These are phyloP conservation scores for Nectriaceae sp. DNA, from an alignment of 2,329 filamentous ascomycete genomes.

Conservation along the genomic window DNA sequence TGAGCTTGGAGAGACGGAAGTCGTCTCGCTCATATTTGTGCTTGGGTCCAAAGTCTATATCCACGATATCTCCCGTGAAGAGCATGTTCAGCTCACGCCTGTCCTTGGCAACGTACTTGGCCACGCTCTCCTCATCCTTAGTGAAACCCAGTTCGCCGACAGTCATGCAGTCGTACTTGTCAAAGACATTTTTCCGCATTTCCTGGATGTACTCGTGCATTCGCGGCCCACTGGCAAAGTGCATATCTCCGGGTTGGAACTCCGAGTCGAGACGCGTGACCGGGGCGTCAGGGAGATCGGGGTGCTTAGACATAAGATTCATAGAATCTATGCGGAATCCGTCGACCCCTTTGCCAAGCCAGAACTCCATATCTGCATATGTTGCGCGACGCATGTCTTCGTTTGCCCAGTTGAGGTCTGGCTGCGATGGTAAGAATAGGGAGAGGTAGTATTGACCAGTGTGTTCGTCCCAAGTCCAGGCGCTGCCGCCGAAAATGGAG, in stretches of 20 bases:
- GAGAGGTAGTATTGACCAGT: conserved; percentile 57
- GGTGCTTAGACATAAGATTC: conserved; percentile 65
- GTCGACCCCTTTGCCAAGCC: conserved; percentile 68
- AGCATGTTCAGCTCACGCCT: conserved; percentile 62
- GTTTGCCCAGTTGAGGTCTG: conserved; percentile 79
- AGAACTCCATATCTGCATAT: conserved; percentile 68
- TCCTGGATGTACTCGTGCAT: conserved; percentile 64
- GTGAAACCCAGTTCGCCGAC: conserved; percentile 64
- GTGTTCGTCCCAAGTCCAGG: conserved; percentile 54
- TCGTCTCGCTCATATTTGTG: conserved; percentile 51
- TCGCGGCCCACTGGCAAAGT: conserved; percentile 62
- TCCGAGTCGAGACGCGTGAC: conserved; percentile 40
- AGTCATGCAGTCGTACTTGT: conserved; percentile 59
- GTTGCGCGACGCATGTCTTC: conserved; percentile 65
- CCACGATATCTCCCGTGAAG: conserved; percentile 55
- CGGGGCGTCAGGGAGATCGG: conserved; percentile 55
- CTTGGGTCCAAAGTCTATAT: conserved; percentile 40
- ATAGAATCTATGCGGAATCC: conserved; percentile 70
- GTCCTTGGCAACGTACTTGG: conserved; percentile 55
- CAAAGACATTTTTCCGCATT: conserved; percentile 55
- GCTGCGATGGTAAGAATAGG: conserved; percentile 69
- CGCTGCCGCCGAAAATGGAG: conserved; percentile 47
- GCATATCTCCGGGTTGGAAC: conserved; percentile 46
- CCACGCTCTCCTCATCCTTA: conserved; percentile 50
- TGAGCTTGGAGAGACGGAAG: conserved; percentile 47